phyloP scores from a whole-genome alignment of 345 rosid species.

The Corymbia maculata region DNA sequence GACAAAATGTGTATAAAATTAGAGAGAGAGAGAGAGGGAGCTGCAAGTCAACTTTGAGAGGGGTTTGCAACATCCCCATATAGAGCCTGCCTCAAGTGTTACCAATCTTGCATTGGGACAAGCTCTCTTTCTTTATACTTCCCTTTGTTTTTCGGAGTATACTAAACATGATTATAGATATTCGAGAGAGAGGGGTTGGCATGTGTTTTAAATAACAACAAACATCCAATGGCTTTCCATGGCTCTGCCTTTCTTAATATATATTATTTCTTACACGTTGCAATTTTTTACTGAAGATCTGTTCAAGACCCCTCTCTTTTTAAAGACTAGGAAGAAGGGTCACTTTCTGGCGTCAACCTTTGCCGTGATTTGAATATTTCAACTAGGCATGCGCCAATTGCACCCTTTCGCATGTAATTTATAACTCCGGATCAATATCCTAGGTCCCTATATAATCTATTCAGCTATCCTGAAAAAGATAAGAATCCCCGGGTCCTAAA shows the following conservation, averaged over 20 bases:
- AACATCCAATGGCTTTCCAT: background rate
- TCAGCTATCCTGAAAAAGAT: background rate
- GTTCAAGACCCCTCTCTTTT: background rate
- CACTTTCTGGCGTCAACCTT: background rate
- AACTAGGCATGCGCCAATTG: background rate
- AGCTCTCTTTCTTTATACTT: background rate
- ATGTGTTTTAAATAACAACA: background rate
- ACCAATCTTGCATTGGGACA: constrained; percentile 7
- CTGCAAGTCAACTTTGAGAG: constrained; percentile 41
- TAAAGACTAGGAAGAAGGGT: background rate
- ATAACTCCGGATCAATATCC: background rate
- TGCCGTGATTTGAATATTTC: background rate
- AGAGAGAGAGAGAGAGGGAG: background rate
- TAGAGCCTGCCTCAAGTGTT: constrained; percentile 38
- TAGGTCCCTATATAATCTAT: background rate
- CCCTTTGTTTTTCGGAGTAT: background rate
- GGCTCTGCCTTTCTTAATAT: background rate
- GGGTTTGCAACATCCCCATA: constrained; percentile 30
- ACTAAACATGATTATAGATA: background rate
- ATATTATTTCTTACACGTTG: background rate
- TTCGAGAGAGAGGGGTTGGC: background rate
- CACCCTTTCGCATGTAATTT: background rate
- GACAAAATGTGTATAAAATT: background rate
- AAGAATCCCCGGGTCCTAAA: background rate
- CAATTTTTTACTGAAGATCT: background rate